A percentile compares a stretch with the other conserved stretches of the same genome.
Evolutionary conservation across 495 filamentous ascomycete species (phyloP).

Genomic region (Penicillium salamii): DNA sequence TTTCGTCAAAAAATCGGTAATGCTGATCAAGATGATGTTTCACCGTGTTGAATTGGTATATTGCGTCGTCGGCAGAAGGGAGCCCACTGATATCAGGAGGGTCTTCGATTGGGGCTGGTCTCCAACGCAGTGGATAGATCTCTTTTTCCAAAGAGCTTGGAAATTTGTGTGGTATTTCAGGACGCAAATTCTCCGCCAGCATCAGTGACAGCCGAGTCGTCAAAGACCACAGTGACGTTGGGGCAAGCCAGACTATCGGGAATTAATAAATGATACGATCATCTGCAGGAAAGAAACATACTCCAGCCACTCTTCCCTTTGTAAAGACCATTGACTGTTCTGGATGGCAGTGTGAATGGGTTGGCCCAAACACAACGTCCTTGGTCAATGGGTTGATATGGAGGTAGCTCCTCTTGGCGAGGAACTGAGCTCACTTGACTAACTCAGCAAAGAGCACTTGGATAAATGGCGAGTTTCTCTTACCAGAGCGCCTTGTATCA

Average conservation of each 20-base stretch:
- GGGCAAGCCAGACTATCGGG: conserved; percentile 29
- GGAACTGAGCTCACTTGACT: not conserved
- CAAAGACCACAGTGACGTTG: conserved; percentile 30
- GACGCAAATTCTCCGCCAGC: conserved; percentile 26
- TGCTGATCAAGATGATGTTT: conserved; percentile 34
- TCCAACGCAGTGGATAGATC: conserved; percentile 33
- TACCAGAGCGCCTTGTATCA: too few relatives aligned
- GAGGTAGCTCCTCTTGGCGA: not conserved
- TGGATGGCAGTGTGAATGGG: conserved; percentile 21
- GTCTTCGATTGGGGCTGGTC: conserved; percentile 10
- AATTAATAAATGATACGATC: too few relatives aligned
- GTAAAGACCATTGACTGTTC: conserved; percentile 13
- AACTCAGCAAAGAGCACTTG: too few relatives aligned
- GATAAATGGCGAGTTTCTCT: too few relatives aligned
- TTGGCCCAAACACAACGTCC: conserved; percentile 20
- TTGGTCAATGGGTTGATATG: conserved; percentile 5
- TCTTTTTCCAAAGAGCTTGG: conserved; percentile 24
- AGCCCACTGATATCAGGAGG: conserved; percentile 26
- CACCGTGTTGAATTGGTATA: conserved; percentile 35
- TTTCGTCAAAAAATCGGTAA: conserved; percentile 38
- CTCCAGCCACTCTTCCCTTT: conserved; percentile 23
- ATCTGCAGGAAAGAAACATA: too few relatives aligned
- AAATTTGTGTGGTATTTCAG: conserved; percentile 5
- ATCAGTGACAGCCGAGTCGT: conserved; percentile 27
- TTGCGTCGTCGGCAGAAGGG: conserved; percentile 33